Evolutionary conservation across 208 protist species (phyloP).

Genomic region (Crithidia sp.): DNA sequence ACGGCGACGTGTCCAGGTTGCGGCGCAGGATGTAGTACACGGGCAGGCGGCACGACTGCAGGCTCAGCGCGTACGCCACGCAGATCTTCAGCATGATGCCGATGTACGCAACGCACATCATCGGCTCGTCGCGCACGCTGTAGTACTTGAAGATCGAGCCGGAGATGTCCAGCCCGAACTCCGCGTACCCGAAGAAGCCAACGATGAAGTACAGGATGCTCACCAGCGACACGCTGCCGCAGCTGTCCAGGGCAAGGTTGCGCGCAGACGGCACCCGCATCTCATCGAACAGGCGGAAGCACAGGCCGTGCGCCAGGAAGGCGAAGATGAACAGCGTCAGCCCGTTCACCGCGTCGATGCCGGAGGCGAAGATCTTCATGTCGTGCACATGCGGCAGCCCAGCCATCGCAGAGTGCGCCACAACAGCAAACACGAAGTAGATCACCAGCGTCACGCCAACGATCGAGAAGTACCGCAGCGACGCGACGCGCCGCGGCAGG

Average conservation of each 20-base stretch:
- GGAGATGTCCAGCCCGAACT: slow-evolving; percentile 43
- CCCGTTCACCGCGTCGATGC: slow-evolving; percentile 41
- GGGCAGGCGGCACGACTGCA: slow-evolving; percentile 40
- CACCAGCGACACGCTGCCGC: slow-evolving; percentile 44
- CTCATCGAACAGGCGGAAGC: slow-evolving; percentile 41
- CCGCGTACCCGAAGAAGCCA: slow-evolving; percentile 70
- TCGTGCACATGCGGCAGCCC: slow-evolving; percentile 40
- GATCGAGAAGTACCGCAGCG: slow-evolving; percentile 72
- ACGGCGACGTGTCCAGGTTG: slow-evolving; percentile 37
- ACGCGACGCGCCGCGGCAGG: slow-evolving; percentile 65
- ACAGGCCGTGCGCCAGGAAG: slow-evolving; percentile 50
- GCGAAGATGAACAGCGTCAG: slow-evolving; percentile 65
- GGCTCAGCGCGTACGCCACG: slow-evolving; percentile 55
- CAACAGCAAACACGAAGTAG: slow-evolving; percentile 65
- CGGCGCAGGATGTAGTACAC: slow-evolving; percentile 45
- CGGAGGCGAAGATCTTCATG: slow-evolving; percentile 39
- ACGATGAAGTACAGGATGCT: slow-evolving; percentile 56
- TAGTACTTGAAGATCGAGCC: slow-evolving; percentile 49
- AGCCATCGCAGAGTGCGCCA: slow-evolving; percentile 44
- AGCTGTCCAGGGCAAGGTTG: slow-evolving; percentile 19
- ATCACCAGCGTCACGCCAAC: slow-evolving; percentile 65
- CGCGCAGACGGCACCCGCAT: slow-evolving; percentile 20
- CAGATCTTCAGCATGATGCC: slow-evolving; percentile 61
- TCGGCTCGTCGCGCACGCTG: slow-evolving; percentile 30
- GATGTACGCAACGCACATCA: slow-evolving; percentile 58